Conservation (phyloP, 2,329 filamentous ascomycete genomes). For the Eutypella sp. region DNA sequence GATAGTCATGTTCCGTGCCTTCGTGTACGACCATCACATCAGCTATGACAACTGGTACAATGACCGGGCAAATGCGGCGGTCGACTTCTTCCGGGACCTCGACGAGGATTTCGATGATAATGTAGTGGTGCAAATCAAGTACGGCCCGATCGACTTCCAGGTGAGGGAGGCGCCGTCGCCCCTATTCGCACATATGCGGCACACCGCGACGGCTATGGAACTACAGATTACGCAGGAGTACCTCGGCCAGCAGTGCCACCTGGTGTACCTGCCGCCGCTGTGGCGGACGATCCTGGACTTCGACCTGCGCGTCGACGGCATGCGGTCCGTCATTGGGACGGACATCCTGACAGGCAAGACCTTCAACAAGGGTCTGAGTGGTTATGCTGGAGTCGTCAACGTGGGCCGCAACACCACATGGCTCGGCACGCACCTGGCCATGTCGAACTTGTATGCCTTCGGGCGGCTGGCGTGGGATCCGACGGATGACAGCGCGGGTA, state of each 20-base stretch:
- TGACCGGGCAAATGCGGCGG: conserved; percentile 65
- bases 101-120: conserved; percentile 66
- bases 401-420: conserved; percentile 62
- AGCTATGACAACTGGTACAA: conserved; percentile 57
- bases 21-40: conserved; percentile 59
- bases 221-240: conserved; percentile 66
- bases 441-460: conserved; percentile 69
- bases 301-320: conserved; percentile 56
- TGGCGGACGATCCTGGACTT: conserved; percentile 67
- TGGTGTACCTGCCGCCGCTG: conserved; percentile 63
- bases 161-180: conserved; percentile 64
- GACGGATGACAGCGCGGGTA: conserved; percentile 36
- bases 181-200: conserved; percentile 49
- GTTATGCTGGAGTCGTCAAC: conserved; percentile 63
- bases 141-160: conserved; percentile 70
- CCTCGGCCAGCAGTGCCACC: conserved; percentile 63
- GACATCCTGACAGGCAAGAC: conserved; percentile 57
- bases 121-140: conserved; percentile 69
- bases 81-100: conserved; percentile 60
- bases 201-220: conserved; percentile 53
- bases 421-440: conserved; percentile 64
- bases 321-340: conserved; percentile 46
- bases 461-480: conserved; percentile 64
- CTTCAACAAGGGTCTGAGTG: conserved; percentile 52
- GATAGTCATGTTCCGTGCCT: conserved; percentile 65